Percentiles rank a stretch among this genome's conserved stretches.
These are phyloP conservation scores for Coffea eugenioides DNA, from an alignment of 257 asterid species.

Conservation along the genomic window DNA sequence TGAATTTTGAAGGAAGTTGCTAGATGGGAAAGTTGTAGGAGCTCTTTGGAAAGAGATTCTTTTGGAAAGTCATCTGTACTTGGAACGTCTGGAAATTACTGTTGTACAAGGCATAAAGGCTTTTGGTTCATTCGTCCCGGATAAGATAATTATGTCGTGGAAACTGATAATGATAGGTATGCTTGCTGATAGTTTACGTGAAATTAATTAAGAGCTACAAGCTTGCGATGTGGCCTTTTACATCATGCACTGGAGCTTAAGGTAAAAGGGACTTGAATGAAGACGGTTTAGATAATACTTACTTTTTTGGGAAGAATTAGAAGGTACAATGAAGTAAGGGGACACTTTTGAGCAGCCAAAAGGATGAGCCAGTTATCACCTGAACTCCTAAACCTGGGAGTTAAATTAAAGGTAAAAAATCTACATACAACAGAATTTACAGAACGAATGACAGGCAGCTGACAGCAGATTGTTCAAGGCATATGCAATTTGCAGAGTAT, in stretches of 20 bases:
- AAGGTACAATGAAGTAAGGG: not conserved
- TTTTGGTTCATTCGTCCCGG: not conserved
- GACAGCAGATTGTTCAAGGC: conserved; percentile 1
- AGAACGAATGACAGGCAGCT: not conserved
- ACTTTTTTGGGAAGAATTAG: not conserved
- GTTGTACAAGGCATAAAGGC: not conserved
- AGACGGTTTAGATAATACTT: conserved; percentile 3
- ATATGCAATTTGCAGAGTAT: conserved; percentile 1
- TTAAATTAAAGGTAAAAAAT: not conserved
- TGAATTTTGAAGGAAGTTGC: conserved; percentile 5
- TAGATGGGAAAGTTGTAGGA: not conserved
- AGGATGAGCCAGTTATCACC: not conserved
- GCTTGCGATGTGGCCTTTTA: not conserved
- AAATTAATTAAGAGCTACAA: conserved; percentile 5
- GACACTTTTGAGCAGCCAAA: conserved; percentile 2
- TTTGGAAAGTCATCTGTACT: not conserved
- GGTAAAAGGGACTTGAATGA: not conserved
- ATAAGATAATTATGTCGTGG: not conserved
- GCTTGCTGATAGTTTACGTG: not conserved
- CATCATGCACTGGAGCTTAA: conserved; percentile 1
- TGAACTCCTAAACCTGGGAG: conserved; percentile 8
- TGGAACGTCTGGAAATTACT: conserved; percentile 5
- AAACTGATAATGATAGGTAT: conserved; percentile 4
- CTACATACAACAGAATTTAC: not conserved
- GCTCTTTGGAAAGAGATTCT: not conserved